These are phyloP conservation scores for Leucocoprinus leucothites DNA, from an alignment of 768 basidiomycete genomes.

Conservation along the genomic window DNA sequence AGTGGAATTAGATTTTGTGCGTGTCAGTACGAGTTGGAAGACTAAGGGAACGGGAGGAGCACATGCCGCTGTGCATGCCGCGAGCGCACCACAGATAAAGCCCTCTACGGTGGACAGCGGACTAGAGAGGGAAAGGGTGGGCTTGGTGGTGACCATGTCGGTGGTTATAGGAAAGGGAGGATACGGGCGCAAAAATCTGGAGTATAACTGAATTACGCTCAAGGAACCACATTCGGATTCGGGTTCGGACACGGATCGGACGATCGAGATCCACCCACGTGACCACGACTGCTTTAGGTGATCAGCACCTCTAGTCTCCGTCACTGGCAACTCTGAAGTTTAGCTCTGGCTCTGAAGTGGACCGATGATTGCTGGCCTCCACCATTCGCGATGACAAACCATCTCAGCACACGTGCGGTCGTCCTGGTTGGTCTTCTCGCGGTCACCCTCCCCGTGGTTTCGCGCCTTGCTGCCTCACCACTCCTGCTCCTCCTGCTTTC, in stretches of 20 bases:
- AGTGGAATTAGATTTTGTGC: constrained; percentile 2
- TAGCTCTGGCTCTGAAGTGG: too few species aligned
- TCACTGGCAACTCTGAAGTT: too few species aligned
- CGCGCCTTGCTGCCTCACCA: constrained; percentile 64
- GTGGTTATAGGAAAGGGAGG: not conserved
- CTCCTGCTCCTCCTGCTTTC: constrained; percentile 59
- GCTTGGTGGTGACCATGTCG: constrained; percentile 15
- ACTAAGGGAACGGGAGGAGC: constrained; percentile 2
- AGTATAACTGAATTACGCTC: too few species aligned
- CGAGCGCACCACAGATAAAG: constrained; percentile 87
- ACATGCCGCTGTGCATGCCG: constrained; percentile 87
- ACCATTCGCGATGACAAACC: constrained; percentile 27
- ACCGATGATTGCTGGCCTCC: not conserved
- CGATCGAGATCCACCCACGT: constrained; percentile 10
- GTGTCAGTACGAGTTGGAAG: constrained; percentile 10
- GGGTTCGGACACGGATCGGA: not conserved
- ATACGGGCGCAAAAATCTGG: not conserved
- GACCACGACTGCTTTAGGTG: not conserved
- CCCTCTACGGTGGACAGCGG: constrained; percentile 69
- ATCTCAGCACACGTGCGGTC: constrained; percentile 48
- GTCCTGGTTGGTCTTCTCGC: constrained; percentile 56
- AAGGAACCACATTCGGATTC: too few species aligned
- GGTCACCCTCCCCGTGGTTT: constrained; percentile 49
- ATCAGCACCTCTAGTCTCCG: too few species aligned
- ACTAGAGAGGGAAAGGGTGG: constrained; percentile 14